Percentiles rank a stretch among this genome's conserved stretches.
Evolutionary conservation across 116 monocot genomes (phyloP).

Genomic region (Cymodocea nodosa): DNA sequence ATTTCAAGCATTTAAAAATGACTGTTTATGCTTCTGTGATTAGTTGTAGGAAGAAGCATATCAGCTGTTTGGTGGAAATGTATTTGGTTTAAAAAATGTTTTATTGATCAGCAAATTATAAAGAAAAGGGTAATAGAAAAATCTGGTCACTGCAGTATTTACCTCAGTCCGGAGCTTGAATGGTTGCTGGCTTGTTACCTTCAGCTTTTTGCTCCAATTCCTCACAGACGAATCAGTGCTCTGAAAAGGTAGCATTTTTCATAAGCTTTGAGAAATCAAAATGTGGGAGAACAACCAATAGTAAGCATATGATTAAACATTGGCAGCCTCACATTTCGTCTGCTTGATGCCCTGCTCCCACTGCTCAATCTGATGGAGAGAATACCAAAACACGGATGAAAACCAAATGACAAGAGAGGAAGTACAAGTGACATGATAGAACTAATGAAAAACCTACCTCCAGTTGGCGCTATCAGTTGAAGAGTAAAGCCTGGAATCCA

Average conservation of each 20-base stretch:
- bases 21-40: no score
- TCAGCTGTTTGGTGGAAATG: no score
- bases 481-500: constrained; percentile 33
- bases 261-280: background rate
- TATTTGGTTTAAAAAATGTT: background rate
- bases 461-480: constrained; percentile 40
- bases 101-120: background rate
- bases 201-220: constrained; percentile 75
- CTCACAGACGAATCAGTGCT: constrained; percentile 51
- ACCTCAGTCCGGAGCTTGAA: constrained; percentile 97
- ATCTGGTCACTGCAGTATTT: background rate
- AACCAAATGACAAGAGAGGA: constrained; percentile 1
- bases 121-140: background rate
- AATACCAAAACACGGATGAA: background rate
- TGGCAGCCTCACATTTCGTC: constrained; percentile 40
- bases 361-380: constrained; percentile 40
- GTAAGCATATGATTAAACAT: background rate
- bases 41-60: no score
- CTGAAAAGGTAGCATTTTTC: constrained; percentile 17
- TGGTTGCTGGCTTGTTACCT: constrained; percentile 73
- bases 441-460: constrained; percentile 36
- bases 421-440: background rate
- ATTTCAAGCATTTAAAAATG: no score
- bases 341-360: constrained; percentile 38
- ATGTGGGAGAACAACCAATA: background rate